phyloP scores from a whole-genome alignment of 208 protist species.

The Naegleria fowleri region DNA sequence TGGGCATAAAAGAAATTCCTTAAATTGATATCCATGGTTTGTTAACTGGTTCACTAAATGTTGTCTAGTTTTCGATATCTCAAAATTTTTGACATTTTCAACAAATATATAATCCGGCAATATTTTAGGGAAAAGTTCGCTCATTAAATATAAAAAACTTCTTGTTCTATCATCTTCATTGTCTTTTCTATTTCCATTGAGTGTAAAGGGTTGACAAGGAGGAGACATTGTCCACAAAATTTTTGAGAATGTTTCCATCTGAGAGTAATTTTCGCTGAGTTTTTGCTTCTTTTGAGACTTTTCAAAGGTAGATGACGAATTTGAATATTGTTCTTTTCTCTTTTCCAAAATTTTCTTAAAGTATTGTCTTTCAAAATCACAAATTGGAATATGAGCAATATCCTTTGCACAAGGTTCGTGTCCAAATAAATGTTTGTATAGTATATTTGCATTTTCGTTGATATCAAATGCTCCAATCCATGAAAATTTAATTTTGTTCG shows the following conservation, averaged over 20 bases:
- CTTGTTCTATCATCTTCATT: not conserved
- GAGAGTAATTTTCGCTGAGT: not conserved
- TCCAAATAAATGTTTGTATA: not conserved
- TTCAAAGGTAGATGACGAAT: not conserved
- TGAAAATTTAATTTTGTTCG: not conserved
- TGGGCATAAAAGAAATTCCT: not conserved
- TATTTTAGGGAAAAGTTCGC: not conserved
- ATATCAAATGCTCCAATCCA: slow-evolving; percentile 19
- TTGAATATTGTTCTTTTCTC: not conserved
- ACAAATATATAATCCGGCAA: slow-evolving; percentile 30
- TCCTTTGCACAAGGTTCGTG: not conserved
- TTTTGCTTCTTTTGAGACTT: not conserved
- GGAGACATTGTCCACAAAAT: slow-evolving; percentile 32
- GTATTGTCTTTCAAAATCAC: not conserved
- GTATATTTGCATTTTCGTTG: not conserved
- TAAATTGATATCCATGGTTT: not conserved
- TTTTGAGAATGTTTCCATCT: not conserved
- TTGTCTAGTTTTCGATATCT: not conserved
- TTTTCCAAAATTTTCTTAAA: not conserved
- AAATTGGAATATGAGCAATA: not conserved
- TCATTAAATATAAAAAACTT: slow-evolving; percentile 18
- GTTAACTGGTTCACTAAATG: not conserved
- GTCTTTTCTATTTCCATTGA: slow-evolving; percentile 15
- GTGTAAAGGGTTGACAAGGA: slow-evolving; percentile 36
- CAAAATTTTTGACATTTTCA: slow-evolving; percentile 31